These are phyloP conservation scores for Opeltia flavorubescens DNA, from an alignment of 495 filamentous ascomycete genomes.

Conservation along the genomic window DNA sequence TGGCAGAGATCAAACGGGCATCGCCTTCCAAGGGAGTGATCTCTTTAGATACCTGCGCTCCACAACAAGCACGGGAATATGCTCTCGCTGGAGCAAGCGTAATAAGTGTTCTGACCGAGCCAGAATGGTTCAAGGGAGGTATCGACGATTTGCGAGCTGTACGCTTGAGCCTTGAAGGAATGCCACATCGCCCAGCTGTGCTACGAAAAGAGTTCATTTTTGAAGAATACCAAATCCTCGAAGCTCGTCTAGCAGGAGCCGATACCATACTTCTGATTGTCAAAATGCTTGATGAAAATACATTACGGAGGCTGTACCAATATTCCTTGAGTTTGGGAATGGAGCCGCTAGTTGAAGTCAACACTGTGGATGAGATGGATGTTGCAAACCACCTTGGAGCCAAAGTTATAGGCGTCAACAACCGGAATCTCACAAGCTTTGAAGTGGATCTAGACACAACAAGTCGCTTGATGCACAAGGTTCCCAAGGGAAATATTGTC, in stretches of 20 bases:
- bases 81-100: conserved; percentile 88
- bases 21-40: conserved; percentile 96
- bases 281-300: conserved; percentile 77
- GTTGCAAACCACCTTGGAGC: conserved; percentile 74
- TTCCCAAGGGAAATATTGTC: conserved; percentile 74
- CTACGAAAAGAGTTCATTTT: conserved; percentile 96
- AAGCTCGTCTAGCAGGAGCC: conserved; percentile 83
- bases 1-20: conserved; percentile 94
- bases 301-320: conserved; percentile 66
- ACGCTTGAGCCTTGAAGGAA: conserved; percentile 70
- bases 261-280: conserved; percentile 95
- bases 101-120: conserved; percentile 94
- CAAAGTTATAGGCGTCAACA: conserved; percentile 97
- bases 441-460: conserved; percentile 94
- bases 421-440: conserved; percentile 87
- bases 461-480: conserved; percentile 72
- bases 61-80: conserved; percentile 80
- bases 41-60: conserved; percentile 71
- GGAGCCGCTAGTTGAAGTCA: conserved; percentile 96
- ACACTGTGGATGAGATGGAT: conserved; percentile 85
- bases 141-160: conserved; percentile 88
- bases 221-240: conserved; percentile 94
- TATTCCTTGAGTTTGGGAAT: conserved; percentile 88
- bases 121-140: conserved; percentile 96
- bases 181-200: conserved; percentile 83